Percentiles rank a stretch among this genome's conserved stretches.
phyloP scores from a whole-genome alignment of 2,329 filamentous ascomycete species.

The Hypoxylon sp. region DNA sequence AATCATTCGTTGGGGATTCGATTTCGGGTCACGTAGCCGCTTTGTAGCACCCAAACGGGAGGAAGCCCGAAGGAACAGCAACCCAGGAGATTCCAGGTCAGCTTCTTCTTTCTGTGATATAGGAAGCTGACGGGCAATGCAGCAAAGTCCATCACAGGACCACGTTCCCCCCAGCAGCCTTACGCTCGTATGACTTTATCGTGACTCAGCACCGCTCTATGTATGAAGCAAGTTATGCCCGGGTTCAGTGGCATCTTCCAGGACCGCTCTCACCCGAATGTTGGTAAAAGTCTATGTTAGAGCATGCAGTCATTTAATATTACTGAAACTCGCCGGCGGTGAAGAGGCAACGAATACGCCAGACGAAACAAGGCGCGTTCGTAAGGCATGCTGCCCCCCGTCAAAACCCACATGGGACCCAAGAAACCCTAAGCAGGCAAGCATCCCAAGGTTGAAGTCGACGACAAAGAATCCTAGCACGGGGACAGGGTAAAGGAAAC shows the following conservation, averaged over 20 bases:
- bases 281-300: constrained; percentile 14
- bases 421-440: constrained; percentile 4
- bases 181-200: constrained; percentile 25
- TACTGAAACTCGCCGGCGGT: constrained; percentile 29
- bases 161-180: constrained; percentile 15
- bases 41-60: constrained; percentile 12
- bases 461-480: constrained; percentile 20
- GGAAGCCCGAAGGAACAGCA: constrained; percentile 34
- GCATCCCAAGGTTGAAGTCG: constrained; percentile 17
- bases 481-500: constrained; percentile 23
- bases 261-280: constrained; percentile 11
- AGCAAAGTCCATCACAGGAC: constrained; percentile 37
- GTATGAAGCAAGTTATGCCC: constrained; percentile 29
- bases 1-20: constrained; percentile 35
- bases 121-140: constrained; percentile 25
- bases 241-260: constrained; percentile 10
- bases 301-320: constrained; percentile 20
- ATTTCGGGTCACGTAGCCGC: constrained; percentile 31
- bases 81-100: constrained; percentile 28
- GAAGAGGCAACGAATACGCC: constrained; percentile 3
- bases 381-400: constrained; percentile 21
- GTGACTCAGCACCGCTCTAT: constrained; percentile 35
- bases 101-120: constrained; percentile 20
- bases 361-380: constrained; percentile 18
- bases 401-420: constrained; percentile 22